Base-by-base conservation (phyloP, 768 basidiomycete genomes). In the Fibroporia radiculosa region DNA sequence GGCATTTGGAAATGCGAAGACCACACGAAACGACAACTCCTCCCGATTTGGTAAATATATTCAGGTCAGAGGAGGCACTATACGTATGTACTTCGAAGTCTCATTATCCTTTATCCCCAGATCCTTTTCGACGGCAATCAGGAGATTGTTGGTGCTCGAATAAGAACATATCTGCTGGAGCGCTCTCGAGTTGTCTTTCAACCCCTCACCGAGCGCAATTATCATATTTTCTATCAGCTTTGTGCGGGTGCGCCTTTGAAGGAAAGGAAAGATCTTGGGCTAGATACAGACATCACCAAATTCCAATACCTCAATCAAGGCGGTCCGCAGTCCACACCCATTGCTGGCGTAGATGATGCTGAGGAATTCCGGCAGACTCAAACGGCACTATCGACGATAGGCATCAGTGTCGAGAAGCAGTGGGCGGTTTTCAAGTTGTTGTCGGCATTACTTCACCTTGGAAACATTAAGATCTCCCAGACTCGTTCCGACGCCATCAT, bases 41-140 rank as follows among this genome's bases (percentile, higher is more conserved):
- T 99, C 96, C 18, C 82, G 96, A 46, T 99, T 99, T 63, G 96
- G 96, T 50, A 99, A 99, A 69, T 99, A 99, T 67, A 97, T 99
- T 52, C 95, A 99, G 78, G 96, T 93, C 40, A 24, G 62, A 56
- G 73, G 60, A 12, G n/a, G 13, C n/a, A 35, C 40, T 38, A 0
- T 39, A 4, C 10, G 25, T n/a, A n/a, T 28, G 14, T n/a, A 7
- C 16, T n/a, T 40, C 28, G 34, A 14, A 14, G 14, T 18, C 4
- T 18, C 37, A 32, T 33, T 43, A 18, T 45, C 50, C 40, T 44
- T 53, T n/a, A 45, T 3, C 12, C 28, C 18, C 57, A 98, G 96
- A 95, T 99, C 61, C 78, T 98, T 28, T 98, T 99, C 56, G 93
- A 98, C 61, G 87, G 88, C 42, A 76, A 80, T 53, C 92, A 96